phyloP scores from a whole-genome alignment of 768 basidiomycete genomes.

The Cystobasidium ongulense region DNA sequence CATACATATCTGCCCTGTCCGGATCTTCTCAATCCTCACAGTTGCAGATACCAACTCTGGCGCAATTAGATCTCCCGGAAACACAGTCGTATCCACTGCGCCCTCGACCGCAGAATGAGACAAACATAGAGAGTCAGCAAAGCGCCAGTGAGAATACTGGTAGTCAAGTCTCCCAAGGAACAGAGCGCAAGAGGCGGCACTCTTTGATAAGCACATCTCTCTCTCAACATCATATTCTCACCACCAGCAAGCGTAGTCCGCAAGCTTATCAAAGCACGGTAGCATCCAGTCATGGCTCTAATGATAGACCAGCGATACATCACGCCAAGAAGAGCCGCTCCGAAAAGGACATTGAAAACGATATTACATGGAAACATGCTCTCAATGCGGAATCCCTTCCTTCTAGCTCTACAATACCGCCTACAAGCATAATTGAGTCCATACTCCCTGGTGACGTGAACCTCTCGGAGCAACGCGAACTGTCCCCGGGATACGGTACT shows the following conservation, averaged over 20 bases:
- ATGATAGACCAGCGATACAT: not conserved
- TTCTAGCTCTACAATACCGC: not conserved
- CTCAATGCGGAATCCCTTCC: no score
- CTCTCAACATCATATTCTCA: not conserved
- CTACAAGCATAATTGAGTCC: not conserved
- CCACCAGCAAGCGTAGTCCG: not conserved
- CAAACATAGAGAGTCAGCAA: not conserved
- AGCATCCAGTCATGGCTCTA: not conserved
- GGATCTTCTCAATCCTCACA: not conserved
- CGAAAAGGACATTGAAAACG: not conserved
- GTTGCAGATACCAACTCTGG: not conserved
- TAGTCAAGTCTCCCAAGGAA: not conserved
- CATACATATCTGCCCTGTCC: not conserved
- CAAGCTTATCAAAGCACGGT: no score
- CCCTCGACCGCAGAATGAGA: not conserved
- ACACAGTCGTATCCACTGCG: not conserved
- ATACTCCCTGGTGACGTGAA: not conserved
- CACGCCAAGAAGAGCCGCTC: not conserved
- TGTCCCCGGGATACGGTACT: not conserved
- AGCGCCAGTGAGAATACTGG: not conserved
- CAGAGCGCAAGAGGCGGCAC: not conserved
- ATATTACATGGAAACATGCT: no score
- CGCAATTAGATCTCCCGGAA: not conserved
- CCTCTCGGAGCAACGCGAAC: not conserved
- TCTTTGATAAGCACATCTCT: not conserved